Evolutionary conservation across 2,329 filamentous ascomycete species (phyloP), one percentile per base, ranked within the genome.

Genomic region (Beauveria pseudobassiana): DNA sequence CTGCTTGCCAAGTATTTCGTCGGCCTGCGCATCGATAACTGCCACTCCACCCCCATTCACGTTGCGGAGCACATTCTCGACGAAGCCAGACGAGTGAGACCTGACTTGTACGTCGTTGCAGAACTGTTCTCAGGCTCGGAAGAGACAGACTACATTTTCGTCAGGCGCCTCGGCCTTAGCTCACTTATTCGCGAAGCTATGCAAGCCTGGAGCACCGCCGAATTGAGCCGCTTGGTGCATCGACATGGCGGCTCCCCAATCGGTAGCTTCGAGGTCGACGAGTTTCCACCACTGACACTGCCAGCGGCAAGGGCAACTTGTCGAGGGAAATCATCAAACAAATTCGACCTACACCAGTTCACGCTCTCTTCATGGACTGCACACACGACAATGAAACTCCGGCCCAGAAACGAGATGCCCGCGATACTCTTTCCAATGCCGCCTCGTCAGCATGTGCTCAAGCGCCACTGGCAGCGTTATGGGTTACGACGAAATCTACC

Each of bases 301-400:
- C 66, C 1, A 66, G 69, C 48, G 72, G 73, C 16, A 70, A 74
- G 7, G 71, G 67, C 42, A 69, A 71, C 18, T 72, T 75, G 28
- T 76, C 78, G 38, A 78, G 80, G 42, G 88, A 93, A 68, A 83
- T 90, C 20, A 82, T 96, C 66, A 89, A 88, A 66, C 88, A 83
- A 64, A 93, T 99, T 74, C 90, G 91, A 66, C 87, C 89, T n/a
- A 90, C 87, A 3, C 91, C 93, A 4, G 89, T 98, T 0, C 93
- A 96, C 66, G 95, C 93, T 1, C 79, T 99, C 1, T 97, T 99
- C 75, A 98, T 98, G 92, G 96, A 99, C 73, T 99, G 96, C 75
- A 99, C 96, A 0, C 95, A 99, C 73, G 95, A 99, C 76, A 99
- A 99, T 69, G 93, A 99, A 76, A 89, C 91, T 2, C 95, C 95